Evolutionary conservation across 257 asterid genomes (phyloP), one percentile per base, ranked within the genome.

Genomic region (Vinca minor): DNA sequence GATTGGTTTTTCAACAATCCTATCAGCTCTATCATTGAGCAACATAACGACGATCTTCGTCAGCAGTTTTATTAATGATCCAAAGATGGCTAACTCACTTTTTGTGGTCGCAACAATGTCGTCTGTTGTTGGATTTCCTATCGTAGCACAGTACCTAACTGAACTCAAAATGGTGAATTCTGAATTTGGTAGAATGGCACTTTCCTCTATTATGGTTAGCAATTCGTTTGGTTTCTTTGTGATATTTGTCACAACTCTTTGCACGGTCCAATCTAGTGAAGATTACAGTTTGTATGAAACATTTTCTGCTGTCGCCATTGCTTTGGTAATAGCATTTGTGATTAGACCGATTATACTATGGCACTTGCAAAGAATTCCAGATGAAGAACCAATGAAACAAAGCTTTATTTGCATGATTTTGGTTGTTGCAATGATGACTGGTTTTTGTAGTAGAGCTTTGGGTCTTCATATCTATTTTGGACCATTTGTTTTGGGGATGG

Each of bases 161-260:
- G 83, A 81, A 46, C 74, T 81, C 17, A 71, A 66, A 48, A 77
- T 81, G 79, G 65, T 74, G 21, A 81, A 74, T 48, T 72, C 81
- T 7, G 81, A 78, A 45, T 62, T 81, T 8, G 86, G 86, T 41
- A 68, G 78, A 49, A 62, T 58, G 73, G 81, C 83, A 10, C 44
- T 81, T 8, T 46, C 79, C 7, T 59, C 77, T 4, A 65, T 75
- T 1, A 26, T 78, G 4, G 59, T 70, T 53, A 78, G 81, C 31
- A 75, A 75, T 66, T 4, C 61, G 39, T 67, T 70, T 18, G 77
- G 79, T n/a, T 63, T 73, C n/a, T 15, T 65, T 32, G 12, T 72
- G n/a, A 64, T 77, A 36, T 47, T 69, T 18, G 10, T 67, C 31
- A 21, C 49, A 26, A 2, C 47, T 42, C 12, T 69, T 64, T 12